Conservation (phyloP, 2,329 filamentous ascomycete species). For the Coleophoma eucalyptorum region DNA sequence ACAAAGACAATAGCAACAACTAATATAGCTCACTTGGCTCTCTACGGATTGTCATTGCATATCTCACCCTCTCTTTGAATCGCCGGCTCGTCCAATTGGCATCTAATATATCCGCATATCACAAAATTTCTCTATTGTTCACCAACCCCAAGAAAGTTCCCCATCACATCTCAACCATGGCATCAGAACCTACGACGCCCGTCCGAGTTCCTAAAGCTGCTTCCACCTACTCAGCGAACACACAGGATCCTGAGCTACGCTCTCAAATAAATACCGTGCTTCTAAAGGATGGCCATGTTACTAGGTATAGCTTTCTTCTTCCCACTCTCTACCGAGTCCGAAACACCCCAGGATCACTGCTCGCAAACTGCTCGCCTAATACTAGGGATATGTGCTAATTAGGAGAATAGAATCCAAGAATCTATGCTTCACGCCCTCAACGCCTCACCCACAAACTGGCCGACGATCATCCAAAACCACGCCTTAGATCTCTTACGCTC, state of each 20-base stretch:
- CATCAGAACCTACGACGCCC: constrained; percentile 36
- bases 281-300: constrained; percentile 54
- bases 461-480: constrained; percentile 54
- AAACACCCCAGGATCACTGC: too few relatives aligned
- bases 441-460: constrained; percentile 58
- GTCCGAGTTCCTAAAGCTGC: constrained; percentile 55
- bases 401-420: constrained; percentile 50
- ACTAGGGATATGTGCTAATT: too few relatives aligned
- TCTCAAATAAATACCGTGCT: constrained; percentile 59
- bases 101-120: too few relatives aligned
- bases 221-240: constrained; percentile 55
- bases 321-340: background rate
- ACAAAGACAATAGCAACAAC: too few relatives aligned
- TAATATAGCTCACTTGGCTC: too few relatives aligned
- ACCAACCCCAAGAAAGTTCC: background rate
- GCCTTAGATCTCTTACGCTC: constrained; percentile 57
- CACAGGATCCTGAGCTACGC: constrained; percentile 56
- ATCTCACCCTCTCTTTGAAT: too few relatives aligned
- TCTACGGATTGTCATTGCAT: too few relatives aligned
- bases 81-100: too few relatives aligned
- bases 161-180: constrained; percentile 10
- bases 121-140: too few relatives aligned
- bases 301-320: constrained; percentile 41
- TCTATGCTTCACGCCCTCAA: constrained; percentile 59
- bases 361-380: too few relatives aligned